phyloP scores from a whole-genome alignment of 2,329 filamentous ascomycete genomes.

The Dryadomyces quercivorus region DNA sequence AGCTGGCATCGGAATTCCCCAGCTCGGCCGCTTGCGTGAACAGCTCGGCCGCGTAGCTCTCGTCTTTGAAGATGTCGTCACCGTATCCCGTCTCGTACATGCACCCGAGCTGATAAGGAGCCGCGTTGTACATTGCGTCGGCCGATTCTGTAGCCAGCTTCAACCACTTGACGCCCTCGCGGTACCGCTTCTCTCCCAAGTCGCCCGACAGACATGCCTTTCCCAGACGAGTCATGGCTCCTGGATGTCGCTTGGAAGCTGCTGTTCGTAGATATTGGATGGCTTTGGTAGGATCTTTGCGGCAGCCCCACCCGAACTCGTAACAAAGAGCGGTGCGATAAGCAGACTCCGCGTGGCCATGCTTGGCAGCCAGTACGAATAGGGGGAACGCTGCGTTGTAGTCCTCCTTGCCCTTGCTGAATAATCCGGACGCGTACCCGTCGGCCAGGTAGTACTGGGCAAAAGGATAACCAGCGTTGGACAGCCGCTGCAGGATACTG shows the following conservation, averaged over 20 bases:
- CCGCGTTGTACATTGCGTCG: slow-evolving; percentile 82
- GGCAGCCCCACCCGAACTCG: slow-evolving; percentile 95
- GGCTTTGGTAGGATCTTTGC: slow-evolving; percentile 80
- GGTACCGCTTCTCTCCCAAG: slow-evolving; percentile 74
- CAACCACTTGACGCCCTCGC: slow-evolving; percentile 91
- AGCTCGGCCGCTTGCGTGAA: slow-evolving; percentile 91
- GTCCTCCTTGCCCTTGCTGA: slow-evolving; percentile 89
- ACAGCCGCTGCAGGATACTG: slow-evolving; percentile 72
- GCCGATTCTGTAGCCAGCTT: slow-evolving; percentile 86
- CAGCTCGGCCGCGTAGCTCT: slow-evolving; percentile 80
- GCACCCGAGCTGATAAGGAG: slow-evolving; percentile 79
- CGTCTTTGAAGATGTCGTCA: slow-evolving; percentile 86
- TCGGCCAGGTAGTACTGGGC: slow-evolving; percentile 97
- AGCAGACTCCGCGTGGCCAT: slow-evolving; percentile 90
- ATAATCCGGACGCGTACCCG: slow-evolving; percentile 85
- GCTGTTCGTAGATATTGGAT: slow-evolving; percentile 86
- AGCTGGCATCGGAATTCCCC: slow-evolving; percentile 76
- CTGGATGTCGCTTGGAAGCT: slow-evolving; percentile 87
- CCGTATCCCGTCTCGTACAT: slow-evolving; percentile 90
- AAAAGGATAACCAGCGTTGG: slow-evolving; percentile 85
- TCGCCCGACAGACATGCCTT: slow-evolving; percentile 84
- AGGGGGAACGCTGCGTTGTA: slow-evolving; percentile 84
- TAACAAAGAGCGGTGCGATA: slow-evolving; percentile 92
- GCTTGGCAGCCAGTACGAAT: slow-evolving; percentile 88
- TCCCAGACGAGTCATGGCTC: slow-evolving; percentile 84